Evolutionary conservation across 345 rosid genomes (phyloP), one percentile per base, ranked within the genome.

Genomic region (Limnanthes douglasii): DNA sequence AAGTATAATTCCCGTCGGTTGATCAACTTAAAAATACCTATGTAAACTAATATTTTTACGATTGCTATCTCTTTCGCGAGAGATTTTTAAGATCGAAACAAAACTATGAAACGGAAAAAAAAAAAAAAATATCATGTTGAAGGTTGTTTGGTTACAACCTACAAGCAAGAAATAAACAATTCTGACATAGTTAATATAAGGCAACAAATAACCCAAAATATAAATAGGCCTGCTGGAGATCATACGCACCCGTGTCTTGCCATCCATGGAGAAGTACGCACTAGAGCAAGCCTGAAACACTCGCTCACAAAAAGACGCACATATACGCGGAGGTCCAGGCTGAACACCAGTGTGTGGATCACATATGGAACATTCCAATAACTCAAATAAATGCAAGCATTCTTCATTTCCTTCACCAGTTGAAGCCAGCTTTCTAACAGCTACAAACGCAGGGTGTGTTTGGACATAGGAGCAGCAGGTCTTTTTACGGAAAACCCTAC

Each of bases 331-430:
- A 52, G 78, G 80, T 37, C 96, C 99, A 3, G 86, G 90, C 57
- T 67, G 78, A 41, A 69, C 60, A 15, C 99, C 99, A 27, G 85
- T 54, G 7, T 18, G 56, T 0, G 96, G 99, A 47, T 92, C 93
- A 13, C 99, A 92, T 34, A 85, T 69, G n/a, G 99, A 81, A 48
- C 96, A 92, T 64, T 92, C 99, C 70, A 85, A 45, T 45, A 75
- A 52, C 51, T 92, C 99, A 70, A 86, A 92, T 36, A 81, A 41
- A 9, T 75, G 65, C 59, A 71, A 53, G 25, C 99, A 92, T 28
- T 81, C 96, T 43, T 65, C 58, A 28, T 54, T 65, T 24, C 88
- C 94, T 54, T 85, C 96, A 25, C 93, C 99, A n/a, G 68, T 60
- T 31, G 71, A 63, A 50, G 90, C 80, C 46, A 92, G 57, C 64